Evolutionary conservation across 352 stramenopile species (phyloP), one percentile per base, ranked within the genome.

Genomic region (Plasmopara halstedii): DNA sequence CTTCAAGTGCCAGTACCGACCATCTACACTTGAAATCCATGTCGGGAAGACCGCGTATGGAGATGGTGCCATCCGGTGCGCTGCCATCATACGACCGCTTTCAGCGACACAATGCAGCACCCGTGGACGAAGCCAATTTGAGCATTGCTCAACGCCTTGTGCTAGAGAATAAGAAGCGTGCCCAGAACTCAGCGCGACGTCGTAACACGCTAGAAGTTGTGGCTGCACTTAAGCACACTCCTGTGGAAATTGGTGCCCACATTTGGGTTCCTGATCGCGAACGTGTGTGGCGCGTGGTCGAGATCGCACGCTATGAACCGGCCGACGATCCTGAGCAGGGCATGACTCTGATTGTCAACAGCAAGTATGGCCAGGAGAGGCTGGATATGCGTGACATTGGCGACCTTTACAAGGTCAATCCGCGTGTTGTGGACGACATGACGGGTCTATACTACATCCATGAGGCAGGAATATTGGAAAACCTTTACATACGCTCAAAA

Each of bases 371-470:
- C 11, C 61, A 81, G 40, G 83, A 90, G 39, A 54, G 69, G 40
- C 48, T 92, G 31, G 83, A 94, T 31, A 55, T 92, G 64, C 73
- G 80, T 37, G 83, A 91, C 59, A 71, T 91, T 27, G 78, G 80
- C 20, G 80, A 94, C 55, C 39, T 94, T 25, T 94, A 94, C 64
- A 76, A 78, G 52, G 80, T 94, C 8, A 90, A 91, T 63, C 82
- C 82, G 23, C 79, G 82, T 48, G 74, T 88, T 3, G 80, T 90
- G 6, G 82, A 93, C 56, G 82, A 93, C 61, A 93, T 93, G 82
- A 93, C 82, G 29, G 49, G 71, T 14, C 68, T 93, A 19, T 93
- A 93, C 66, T 93, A 89, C 62, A 93, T 93, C 62, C 82, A 93
- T 63, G 82, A 93, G 55, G 79, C 82, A 21, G 82, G 82, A 21